These are phyloP conservation scores for Apiospora saccharicola DNA, from an alignment of 2,329 filamentous ascomycete genomes.

Conservation along the genomic window DNA sequence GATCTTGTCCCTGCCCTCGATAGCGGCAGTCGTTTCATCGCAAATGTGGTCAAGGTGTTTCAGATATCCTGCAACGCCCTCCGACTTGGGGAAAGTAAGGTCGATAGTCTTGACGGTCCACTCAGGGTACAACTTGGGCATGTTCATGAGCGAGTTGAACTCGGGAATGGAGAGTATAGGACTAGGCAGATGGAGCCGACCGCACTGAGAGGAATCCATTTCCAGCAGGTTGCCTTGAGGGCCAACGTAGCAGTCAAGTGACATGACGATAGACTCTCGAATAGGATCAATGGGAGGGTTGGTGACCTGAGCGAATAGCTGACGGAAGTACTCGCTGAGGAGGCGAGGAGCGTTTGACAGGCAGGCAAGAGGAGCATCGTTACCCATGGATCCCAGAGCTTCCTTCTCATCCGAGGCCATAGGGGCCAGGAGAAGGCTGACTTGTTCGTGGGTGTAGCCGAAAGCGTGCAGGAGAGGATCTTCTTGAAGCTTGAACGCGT, in stretches of 20 bases:
- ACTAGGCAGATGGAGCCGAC: conserved; percentile 83
- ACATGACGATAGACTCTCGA: conserved; percentile 98
- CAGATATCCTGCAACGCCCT: conserved; percentile 84
- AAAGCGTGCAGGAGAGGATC: conserved; percentile 86
- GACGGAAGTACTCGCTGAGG: conserved; percentile 95
- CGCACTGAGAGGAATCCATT: conserved; percentile 91
- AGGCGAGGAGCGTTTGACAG: conserved; percentile 88
- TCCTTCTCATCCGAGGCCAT: conserved; percentile 99
- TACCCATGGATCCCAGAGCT: conserved; percentile 96
- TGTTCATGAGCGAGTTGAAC: conserved; percentile 86
- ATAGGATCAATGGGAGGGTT: conserved; percentile 98
- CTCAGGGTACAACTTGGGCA: conserved; percentile 73
- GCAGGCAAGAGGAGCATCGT: conserved; percentile 92
- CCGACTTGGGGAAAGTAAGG: conserved; percentile 88
- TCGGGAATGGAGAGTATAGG: conserved; percentile 89
- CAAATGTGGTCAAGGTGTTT: conserved; percentile 89
- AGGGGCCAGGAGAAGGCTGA: conserved; percentile 87
- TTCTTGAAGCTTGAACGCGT: conserved; percentile 77
- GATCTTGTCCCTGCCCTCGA: conserved; percentile 83
- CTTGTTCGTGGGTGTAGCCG: conserved; percentile 94
- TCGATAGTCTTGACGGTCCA: conserved; percentile 94
- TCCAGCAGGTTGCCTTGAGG: conserved; percentile 94
- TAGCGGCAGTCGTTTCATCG: conserved; percentile 81
- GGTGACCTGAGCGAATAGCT: conserved; percentile 97
- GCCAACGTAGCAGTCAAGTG: conserved; percentile 92